Evolutionary conservation across 1,284 basidiomycete genomes (phyloP).

Genomic region (Limonomyces culmigenus): DNA sequence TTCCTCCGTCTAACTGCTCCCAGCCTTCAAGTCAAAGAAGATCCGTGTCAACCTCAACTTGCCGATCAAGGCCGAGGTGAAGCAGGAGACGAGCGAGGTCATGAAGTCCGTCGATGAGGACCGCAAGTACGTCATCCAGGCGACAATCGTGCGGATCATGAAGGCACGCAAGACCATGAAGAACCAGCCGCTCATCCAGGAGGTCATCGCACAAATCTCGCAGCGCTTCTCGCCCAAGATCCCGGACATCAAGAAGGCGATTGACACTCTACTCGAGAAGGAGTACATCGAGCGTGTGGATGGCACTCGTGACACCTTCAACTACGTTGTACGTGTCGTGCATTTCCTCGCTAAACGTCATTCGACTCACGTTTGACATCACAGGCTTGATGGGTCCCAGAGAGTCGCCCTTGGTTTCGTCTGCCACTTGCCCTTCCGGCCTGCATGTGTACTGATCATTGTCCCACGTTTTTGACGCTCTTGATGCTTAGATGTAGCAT

Average conservation of each 20-base stretch:
- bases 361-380: too few species aligned
- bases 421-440: slow-evolving; percentile 6
- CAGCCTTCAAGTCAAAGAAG: slow-evolving; percentile 96
- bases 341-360: too few species aligned
- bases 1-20: slow-evolving; percentile 4
- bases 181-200: slow-evolving; percentile 87
- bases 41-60: slow-evolving; percentile 88
- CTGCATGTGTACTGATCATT: slow-evolving; percentile 8
- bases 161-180: slow-evolving; percentile 97
- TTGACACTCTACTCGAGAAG: slow-evolving; percentile 92
- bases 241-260: slow-evolving; percentile 92
- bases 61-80: slow-evolving; percentile 89
- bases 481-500: too few species aligned
- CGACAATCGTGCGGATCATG: slow-evolving; percentile 98
- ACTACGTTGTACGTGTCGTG: slow-evolving; percentile 63
- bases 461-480: too few species aligned
- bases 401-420: too few species aligned
- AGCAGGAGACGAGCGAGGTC: slow-evolving; percentile 82
- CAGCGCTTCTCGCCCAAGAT: slow-evolving; percentile 83
- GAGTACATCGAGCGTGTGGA: slow-evolving; percentile 94
- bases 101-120: slow-evolving; percentile 96
- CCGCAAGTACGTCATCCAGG: slow-evolving; percentile 93
- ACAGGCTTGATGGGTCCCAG: too few species aligned
- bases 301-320: slow-evolving; percentile 64
- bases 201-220: slow-evolving; percentile 86